Evolutionary conservation across 208 protist genomes (phyloP).

Genomic region (Acanthamoeba rhysodes): DNA sequence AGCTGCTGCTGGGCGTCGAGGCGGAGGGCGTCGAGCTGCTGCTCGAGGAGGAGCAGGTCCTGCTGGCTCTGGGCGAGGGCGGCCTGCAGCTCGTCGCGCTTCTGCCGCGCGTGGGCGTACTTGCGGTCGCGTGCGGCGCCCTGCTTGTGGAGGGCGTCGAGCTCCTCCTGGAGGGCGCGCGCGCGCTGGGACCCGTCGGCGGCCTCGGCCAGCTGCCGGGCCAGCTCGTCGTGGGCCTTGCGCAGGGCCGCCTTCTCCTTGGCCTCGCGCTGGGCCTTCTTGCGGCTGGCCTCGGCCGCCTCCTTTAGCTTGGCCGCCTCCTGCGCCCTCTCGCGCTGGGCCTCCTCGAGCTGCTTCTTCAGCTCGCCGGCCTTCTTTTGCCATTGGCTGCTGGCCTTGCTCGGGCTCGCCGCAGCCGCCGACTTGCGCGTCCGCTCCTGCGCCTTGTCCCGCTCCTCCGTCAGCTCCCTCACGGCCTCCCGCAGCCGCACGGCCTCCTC

Average conservation of each 20-base stretch:
- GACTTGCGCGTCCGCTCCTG: not conserved
- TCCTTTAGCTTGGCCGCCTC: constrained; percentile 36
- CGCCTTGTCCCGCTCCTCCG: not conserved
- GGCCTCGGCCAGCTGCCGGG: not conserved
- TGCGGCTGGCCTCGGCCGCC: not conserved
- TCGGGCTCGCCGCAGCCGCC: not conserved
- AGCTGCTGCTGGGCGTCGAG: not conserved
- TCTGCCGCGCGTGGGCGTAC: not conserved
- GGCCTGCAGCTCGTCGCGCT: not conserved
- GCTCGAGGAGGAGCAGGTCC: not conserved
- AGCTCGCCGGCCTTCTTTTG: constrained; percentile 51
- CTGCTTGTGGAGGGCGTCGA: not conserved
- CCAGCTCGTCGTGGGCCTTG: constrained; percentile 44
- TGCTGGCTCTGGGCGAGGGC: not conserved
- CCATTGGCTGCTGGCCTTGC: not conserved
- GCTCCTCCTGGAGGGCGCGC: not conserved
- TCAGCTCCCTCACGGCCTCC: not conserved
- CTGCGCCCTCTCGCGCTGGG: not conserved
- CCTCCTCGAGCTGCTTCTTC: constrained; percentile 52
- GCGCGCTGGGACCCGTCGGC: not conserved
- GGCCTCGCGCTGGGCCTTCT: constrained; percentile 11
- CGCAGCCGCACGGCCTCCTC: not conserved
- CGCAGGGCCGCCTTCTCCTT: constrained; percentile 51
- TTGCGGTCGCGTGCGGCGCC: not conserved
- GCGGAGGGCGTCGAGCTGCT: constrained; percentile 1